These are phyloP conservation scores for Spinellus fusiger DNA, from an alignment of 192 early-diverging fungal species.

Conservation along the genomic window DNA sequence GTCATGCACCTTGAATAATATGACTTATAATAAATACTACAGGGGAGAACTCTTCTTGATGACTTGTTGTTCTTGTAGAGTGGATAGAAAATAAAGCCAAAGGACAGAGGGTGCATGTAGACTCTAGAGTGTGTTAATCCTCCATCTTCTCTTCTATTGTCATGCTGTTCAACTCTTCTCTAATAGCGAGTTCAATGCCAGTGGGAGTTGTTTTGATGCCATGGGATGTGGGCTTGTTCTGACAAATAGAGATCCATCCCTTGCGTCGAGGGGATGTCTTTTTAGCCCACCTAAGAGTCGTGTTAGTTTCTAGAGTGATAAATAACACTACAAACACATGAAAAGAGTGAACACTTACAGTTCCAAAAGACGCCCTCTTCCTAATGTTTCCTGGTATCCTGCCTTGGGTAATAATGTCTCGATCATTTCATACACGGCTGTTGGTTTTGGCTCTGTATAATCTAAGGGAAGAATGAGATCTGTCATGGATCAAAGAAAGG, in stretches of 20 bases:
- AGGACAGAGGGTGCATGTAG: too few species aligned
- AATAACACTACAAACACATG: neutral
- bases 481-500: neutral
- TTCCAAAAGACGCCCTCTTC: constrained; percentile 44
- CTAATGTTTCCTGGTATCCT: constrained; percentile 26
- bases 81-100: too few species aligned
- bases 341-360: constrained; percentile 30
- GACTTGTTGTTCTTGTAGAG: too few species aligned
- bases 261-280: constrained; percentile 4
- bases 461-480: constrained; percentile 7
- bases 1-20: constrained; percentile 13
- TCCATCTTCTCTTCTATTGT: neutral
- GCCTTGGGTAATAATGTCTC: constrained; percentile 51
- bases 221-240: constrained; percentile 5
- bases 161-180: neutral
- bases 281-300: constrained; percentile 30
- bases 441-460: constrained; percentile 48
- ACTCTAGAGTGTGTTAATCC: too few species aligned
- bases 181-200: neutral
- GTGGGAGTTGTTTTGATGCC: neutral
- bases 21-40: constrained; percentile 4
- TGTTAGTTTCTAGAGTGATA: neutral
- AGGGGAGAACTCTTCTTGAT: too few species aligned
- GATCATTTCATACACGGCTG: constrained; percentile 48
- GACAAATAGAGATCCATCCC: constrained; percentile 29